These are phyloP conservation scores for Phalaenopsis aphrodite DNA, from an alignment of 106 monocot genomes.

Conservation along the genomic window DNA sequence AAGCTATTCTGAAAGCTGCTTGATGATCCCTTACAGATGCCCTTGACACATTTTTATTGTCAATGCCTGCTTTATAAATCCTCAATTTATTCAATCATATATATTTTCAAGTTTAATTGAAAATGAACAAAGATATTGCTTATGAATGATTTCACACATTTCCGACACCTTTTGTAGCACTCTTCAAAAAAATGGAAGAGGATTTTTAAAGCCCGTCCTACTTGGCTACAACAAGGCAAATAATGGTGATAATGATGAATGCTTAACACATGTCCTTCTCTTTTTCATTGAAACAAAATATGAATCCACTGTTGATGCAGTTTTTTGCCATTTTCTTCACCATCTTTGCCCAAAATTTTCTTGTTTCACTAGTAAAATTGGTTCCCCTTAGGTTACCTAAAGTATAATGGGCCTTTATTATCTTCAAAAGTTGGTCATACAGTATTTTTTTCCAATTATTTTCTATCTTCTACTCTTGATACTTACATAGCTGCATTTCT, in stretches of 20 bases:
- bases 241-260: not conserved
- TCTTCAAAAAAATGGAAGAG: not conserved
- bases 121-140: not conserved
- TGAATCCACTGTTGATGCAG: not conserved
- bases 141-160: not conserved
- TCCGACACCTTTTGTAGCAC: not conserved
- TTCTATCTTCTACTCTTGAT: not conserved
- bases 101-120: not conserved
- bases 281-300: not conserved
- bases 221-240: not conserved
- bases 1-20: not conserved
- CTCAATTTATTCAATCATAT: not conserved
- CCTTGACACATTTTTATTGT: not conserved
- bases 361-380: no score
- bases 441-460: not conserved
- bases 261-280: no score
- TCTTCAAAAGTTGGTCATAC: not conserved
- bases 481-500: not conserved
- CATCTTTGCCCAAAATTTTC: no score
- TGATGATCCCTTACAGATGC: not conserved
- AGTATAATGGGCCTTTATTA: not conserved
- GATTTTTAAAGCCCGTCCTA: not conserved
- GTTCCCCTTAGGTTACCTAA: no score
- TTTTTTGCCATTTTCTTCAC: no score
- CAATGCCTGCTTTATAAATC: not conserved